These are phyloP conservation scores for Cymbidium sinense DNA, from an alignment of 106 monocot species.

Conservation along the genomic window DNA sequence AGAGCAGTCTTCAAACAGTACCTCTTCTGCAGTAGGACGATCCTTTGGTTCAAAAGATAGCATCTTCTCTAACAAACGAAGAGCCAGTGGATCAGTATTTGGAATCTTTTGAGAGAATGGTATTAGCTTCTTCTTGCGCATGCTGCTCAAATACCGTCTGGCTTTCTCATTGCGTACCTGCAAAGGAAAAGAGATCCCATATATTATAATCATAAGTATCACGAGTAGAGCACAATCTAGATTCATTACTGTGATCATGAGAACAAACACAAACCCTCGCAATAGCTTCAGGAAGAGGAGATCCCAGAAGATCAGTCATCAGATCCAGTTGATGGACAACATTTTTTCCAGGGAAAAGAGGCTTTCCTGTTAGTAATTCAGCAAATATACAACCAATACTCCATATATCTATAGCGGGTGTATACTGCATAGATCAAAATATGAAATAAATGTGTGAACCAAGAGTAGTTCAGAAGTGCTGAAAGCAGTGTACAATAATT, in stretches of 20 bases:
- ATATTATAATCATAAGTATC: not conserved
- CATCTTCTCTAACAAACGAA: constrained; percentile 82
- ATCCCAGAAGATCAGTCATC: constrained; percentile 82
- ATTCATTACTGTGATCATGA: not conserved
- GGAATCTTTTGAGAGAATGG: constrained; percentile 83
- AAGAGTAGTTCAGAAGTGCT: not conserved
- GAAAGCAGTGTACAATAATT: not conserved
- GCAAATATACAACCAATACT: constrained; percentile 96
- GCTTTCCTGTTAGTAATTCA: constrained; percentile 77
- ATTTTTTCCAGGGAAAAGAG: constrained; percentile 94
- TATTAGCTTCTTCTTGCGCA: constrained; percentile 69
- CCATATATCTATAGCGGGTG: constrained; percentile 93
- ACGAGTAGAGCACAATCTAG: not conserved
- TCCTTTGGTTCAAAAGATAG: constrained; percentile 91
- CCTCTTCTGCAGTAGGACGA: constrained; percentile 87
- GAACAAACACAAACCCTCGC: constrained; percentile 41
- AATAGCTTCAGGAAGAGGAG: constrained; percentile 71
- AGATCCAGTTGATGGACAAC: constrained; percentile 90
- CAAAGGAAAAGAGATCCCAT: not conserved
- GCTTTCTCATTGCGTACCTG: constrained; percentile 93
- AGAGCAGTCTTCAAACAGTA: constrained; percentile 23
- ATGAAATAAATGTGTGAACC: constrained; percentile 1
- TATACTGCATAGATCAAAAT: constrained; percentile 47
- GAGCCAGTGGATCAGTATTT: constrained; percentile 83
- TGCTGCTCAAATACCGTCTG: constrained; percentile 81